Base-by-base conservation (phyloP, 257 asterid species). In the Gentiana dahurica region DNA sequence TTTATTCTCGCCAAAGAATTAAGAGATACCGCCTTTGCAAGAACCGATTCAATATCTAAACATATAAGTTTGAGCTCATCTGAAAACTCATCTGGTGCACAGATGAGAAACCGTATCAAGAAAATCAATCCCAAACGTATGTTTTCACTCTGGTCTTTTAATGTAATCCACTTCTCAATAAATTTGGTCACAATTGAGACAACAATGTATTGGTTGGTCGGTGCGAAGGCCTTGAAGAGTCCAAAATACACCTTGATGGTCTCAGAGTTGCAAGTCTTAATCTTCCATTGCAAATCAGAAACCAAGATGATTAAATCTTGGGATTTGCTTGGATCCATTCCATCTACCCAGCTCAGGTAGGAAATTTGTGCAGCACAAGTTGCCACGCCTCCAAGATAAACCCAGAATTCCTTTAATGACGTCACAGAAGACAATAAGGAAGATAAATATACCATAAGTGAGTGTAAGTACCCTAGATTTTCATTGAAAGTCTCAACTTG, bases 301-400 rank as follows among this genome's bases (percentile, higher is more conserved):
- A 63, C 5, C 12, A 7, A 49, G 36, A 0, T 36, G 7, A 36
- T 6, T 38, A 13, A 4, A 13, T 50, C 8, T 6, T 15, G 8
- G 2, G 53, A 33, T 36, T 36, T 2, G 32, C 1, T 5, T 11
- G 15, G 6, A 44, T 12, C 39, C 44, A 0, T 36, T 38, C 6
- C 24, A 32, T 35, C 12, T 6, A 49, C 41, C 68, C 68, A 54
- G 44, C 45, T 46, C 34, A 5, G 8, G 9, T 53, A 63, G 37
- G 59, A 36, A 11, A 46, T n/a, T 13, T 8, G 44, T 15, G 49
- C 49, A 24, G 43, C 45, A 34, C 41, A 34, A 33, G 36, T 13
- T 2, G 51, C 10, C 24, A 55, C 61, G 3, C 37, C 32, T 47
- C 55, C 56, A 15, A 54, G 2, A 41, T 1, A 41, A 41, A 41